Evolutionary conservation across 257 asterid species (phyloP), one percentile per base, ranked within the genome.

Genomic region (Ajuga chamaepitys): DNA sequence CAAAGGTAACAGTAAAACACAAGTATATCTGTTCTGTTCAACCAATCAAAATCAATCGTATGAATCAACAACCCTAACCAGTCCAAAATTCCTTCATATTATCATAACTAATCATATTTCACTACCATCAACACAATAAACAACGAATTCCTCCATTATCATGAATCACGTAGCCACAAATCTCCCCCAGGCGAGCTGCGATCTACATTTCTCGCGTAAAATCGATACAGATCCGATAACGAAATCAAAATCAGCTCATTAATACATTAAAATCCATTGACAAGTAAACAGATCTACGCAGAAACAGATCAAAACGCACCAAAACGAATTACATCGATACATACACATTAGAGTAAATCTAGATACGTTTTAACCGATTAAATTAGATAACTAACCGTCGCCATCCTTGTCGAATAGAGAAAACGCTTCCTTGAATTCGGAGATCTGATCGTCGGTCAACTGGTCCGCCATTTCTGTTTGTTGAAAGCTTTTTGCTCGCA

Each of bases 371-470:
- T 18, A 51, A 41, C 22, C 8, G 14, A 55, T 21, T 53, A 1
- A 68, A 63, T 52, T 24, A 64, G 68, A 64, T 46, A 34, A 64
- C 83, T 67, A 54, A 79, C 83, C 83, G 57, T 79, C 78, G 52
- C 81, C 83, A 59, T 79, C 78, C 74, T 79, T 80, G 76, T 80
- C 85, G 67, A 80, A 80, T 22, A 80, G 79, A 46, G 81, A 62
- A 67, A 80, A 80, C 7, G 85, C 85, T 62, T 80, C 85, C 79
- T 76, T 80, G 73, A 80, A 80, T 66, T 80, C 79, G 28, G 79
- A 75, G 79, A 75, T 70, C 81, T 80, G 85, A 61, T 73, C 79
- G 44, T 73, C 75, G 52, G 81, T 76, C 30, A 80, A 70, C 79
- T 73, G 79, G 73, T 70, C 75, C 77, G 71, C 81, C 81, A 79